These are phyloP conservation scores for Parascedosporium putredinis DNA, from an alignment of 2,329 filamentous ascomycete genomes.

Conservation along the genomic window DNA sequence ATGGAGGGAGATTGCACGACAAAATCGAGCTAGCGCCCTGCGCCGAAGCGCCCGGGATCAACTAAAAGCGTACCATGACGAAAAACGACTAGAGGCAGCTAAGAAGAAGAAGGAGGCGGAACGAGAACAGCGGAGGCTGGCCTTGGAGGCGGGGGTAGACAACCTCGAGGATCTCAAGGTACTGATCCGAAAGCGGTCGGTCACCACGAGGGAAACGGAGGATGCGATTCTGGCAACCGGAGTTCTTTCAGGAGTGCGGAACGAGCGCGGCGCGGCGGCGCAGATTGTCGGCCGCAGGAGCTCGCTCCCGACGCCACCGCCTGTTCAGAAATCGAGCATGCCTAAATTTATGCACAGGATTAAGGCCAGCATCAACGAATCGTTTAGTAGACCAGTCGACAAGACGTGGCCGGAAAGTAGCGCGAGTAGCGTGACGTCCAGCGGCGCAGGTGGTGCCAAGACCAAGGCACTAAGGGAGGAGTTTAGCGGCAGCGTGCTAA, in stretches of 20 bases:
- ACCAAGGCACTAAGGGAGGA: conserved; percentile 25
- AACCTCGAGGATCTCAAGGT: conserved; percentile 24
- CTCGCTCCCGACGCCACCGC: neutral
- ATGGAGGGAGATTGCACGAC: conserved; percentile 40
- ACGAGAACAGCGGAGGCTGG: conserved; percentile 10
- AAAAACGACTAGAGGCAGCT: conserved; percentile 22
- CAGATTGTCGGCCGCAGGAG: conserved; percentile 18
- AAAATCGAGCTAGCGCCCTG: conserved; percentile 36
- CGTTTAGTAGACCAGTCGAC: neutral
- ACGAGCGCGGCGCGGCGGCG: conserved; percentile 25
- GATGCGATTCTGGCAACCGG: conserved; percentile 30
- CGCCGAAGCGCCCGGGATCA: conserved; percentile 41
- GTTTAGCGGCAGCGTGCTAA: conserved; percentile 11
- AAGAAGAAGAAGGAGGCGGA: conserved; percentile 25
- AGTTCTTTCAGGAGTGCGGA: conserved; percentile 28
- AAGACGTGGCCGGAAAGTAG: neutral
- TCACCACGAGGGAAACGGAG: conserved; percentile 13
- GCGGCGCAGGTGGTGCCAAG: conserved; percentile 18
- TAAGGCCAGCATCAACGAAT: neutral
- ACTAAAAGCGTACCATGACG: conserved; percentile 33
- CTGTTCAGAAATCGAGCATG: neutral
- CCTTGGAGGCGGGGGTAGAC: conserved; percentile 15
- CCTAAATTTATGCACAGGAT: conserved; percentile 4
- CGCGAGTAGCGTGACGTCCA: neutral
- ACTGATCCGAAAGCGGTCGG: conserved; percentile 15